phyloP scores from a whole-genome alignment of 179 eudicot species.

The Carnegiea gigantea region DNA sequence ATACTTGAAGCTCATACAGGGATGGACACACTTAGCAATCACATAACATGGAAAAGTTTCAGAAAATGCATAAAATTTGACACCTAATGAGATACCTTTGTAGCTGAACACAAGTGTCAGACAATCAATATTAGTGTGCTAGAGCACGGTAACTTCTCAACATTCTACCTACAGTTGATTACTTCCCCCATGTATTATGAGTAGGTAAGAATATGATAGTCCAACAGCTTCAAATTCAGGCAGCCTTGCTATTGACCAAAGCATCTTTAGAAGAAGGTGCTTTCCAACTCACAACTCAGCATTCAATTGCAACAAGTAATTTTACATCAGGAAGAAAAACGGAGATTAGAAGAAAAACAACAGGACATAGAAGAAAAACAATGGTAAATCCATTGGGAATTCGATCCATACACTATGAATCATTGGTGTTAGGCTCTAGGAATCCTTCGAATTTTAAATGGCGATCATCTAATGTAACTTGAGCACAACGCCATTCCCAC shows the following conservation, averaged over 20 bases:
- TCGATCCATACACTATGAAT: background rate
- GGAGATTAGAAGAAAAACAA: background rate
- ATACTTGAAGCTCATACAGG: background rate
- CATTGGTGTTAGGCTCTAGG: background rate
- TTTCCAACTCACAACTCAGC: background rate
- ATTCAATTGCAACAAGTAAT: slow-evolving; percentile 4
- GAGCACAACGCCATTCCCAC: background rate
- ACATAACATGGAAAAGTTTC: background rate
- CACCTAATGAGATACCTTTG: background rate
- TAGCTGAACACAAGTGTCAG: background rate
- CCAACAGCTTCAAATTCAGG: background rate
- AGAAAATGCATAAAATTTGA: background rate
- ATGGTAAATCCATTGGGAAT: background rate
- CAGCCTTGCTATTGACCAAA: background rate
- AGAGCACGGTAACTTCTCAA: background rate
- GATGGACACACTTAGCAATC: background rate
- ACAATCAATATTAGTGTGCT: background rate
- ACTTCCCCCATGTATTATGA: background rate
- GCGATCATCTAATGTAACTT: background rate
- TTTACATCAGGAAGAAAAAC: background rate
- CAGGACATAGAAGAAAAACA: background rate
- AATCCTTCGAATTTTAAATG: background rate
- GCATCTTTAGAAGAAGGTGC: background rate
- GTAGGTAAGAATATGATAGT: background rate
- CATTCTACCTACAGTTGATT: background rate